These are phyloP conservation scores for Dothiorella sarmentorum DNA, from an alignment of 2,329 filamentous ascomycete species.

Conservation along the genomic window DNA sequence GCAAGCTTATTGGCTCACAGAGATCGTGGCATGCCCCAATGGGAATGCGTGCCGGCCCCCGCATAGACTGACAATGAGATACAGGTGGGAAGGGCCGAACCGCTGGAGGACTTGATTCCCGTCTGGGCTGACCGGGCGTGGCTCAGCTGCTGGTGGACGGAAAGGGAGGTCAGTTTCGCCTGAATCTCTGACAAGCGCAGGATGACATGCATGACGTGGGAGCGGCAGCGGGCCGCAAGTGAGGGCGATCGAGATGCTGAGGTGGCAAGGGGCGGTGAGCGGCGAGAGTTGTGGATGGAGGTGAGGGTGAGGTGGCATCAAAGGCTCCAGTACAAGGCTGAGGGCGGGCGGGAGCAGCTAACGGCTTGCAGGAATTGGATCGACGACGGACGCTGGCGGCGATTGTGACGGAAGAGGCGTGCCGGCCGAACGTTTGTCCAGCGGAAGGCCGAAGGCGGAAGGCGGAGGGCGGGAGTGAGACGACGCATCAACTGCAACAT, in stretches of 20 bases:
- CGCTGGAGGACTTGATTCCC: neutral
- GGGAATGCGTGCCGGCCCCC: neutral
- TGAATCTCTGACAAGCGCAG: neutral
- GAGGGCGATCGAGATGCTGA: neutral
- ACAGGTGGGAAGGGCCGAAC: constrained; percentile 9
- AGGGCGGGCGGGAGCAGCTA: neutral
- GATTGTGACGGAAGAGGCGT: neutral
- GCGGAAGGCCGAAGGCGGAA: neutral
- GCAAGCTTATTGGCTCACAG: neutral
- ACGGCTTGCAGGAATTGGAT: constrained; percentile 17
- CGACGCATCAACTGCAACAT: too few species aligned
- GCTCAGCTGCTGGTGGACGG: neutral
- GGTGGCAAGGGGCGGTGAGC: neutral
- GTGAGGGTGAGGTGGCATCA: neutral
- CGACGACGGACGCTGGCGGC: constrained; percentile 8
- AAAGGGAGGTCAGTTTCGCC: neutral
- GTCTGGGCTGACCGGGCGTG: neutral
- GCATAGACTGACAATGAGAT: neutral
- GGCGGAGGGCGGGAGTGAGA: neutral
- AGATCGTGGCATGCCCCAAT: neutral
- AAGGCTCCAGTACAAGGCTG: neutral
- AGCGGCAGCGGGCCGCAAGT: neutral
- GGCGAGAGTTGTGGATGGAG: neutral
- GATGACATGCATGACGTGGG: neutral
- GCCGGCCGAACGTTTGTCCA: neutral